phyloP scores from a whole-genome alignment of 139 green algal species.

The Asterochloris sp. region DNA sequence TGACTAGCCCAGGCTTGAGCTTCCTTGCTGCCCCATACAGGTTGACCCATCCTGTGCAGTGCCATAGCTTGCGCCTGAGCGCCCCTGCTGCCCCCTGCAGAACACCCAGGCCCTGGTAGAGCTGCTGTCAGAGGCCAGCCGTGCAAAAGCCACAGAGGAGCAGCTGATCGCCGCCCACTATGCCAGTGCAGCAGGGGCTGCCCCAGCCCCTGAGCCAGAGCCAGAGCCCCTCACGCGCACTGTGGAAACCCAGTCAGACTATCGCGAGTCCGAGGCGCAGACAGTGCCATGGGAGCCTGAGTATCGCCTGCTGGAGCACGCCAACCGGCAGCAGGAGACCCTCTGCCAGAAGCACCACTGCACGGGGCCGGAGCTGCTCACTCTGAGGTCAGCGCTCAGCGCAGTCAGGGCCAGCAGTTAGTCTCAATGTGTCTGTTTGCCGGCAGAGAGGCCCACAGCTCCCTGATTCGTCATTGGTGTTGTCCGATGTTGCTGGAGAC shows the following conservation, averaged over 20 bases:
- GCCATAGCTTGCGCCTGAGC: too few relatives aligned
- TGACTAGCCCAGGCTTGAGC: too few relatives aligned
- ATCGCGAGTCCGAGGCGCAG: constrained; percentile 73
- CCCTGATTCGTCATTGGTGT: too few relatives aligned
- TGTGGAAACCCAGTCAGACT: constrained; percentile 72
- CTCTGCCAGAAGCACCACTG: constrained; percentile 44
- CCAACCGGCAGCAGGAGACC: constrained; percentile 52
- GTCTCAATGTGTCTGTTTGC: too few relatives aligned
- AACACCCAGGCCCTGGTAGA: too few relatives aligned
- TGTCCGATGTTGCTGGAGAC: too few relatives aligned
- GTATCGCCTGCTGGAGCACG: constrained; percentile 40
- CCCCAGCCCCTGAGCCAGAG: background rate
- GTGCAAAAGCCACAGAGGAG: constrained; percentile 19
- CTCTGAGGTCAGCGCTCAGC: constrained; percentile 24
- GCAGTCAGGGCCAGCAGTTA: too few relatives aligned
- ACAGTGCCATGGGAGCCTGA: constrained; percentile 65
- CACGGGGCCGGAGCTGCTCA: constrained; percentile 64
- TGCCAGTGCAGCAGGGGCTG: background rate
- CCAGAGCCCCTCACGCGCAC: constrained; percentile 33
- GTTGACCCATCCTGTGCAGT: too few relatives aligned
- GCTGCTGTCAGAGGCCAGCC: background rate
- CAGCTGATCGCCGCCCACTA: too few relatives aligned
- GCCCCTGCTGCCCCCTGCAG: too few relatives aligned
- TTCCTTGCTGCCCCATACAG: too few relatives aligned
- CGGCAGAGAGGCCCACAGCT: too few relatives aligned